Evolutionary conservation across 257 asterid genomes (phyloP).

Genomic region (Gentiana straminea): DNA sequence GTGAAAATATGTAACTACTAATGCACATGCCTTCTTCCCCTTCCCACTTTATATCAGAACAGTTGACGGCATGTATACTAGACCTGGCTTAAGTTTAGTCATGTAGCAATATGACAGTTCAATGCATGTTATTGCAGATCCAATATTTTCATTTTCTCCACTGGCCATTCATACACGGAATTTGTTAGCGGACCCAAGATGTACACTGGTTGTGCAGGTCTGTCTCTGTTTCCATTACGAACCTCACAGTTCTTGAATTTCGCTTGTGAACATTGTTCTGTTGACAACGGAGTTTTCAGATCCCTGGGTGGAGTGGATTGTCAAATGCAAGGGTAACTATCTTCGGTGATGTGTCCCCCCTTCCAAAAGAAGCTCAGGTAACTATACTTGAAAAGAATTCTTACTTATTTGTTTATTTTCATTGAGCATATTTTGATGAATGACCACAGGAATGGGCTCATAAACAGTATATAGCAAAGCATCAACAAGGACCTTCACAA

Average conservation of each 20-base stretch:
- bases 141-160: constrained; percentile 88
- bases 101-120: too few relatives aligned
- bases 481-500: constrained; percentile 97
- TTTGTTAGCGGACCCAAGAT: constrained; percentile 85
- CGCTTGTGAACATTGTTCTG: constrained; percentile 9
- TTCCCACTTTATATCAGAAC: too few relatives aligned
- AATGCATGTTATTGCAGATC: constrained; percentile 34
- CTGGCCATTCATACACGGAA: constrained; percentile 98
- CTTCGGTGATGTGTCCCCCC: constrained; percentile 90
- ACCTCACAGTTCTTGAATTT: constrained; percentile 4
- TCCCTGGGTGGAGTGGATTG: constrained; percentile 99
- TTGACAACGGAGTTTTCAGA: constrained; percentile 33
- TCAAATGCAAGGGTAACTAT: constrained; percentile 97
- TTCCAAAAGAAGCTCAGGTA: constrained; percentile 88
- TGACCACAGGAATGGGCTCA: constrained; percentile 78
- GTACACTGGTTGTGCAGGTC: constrained; percentile 93
- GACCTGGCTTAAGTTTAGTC: too few relatives aligned
- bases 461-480: constrained; percentile 79
- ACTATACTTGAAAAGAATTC: constrained; percentile 2
- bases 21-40: too few relatives aligned
- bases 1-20: too few relatives aligned
- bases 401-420: too few relatives aligned
- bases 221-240: constrained; percentile 13
- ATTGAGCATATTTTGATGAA: too few relatives aligned
- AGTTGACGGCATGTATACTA: too few relatives aligned